Base-by-base conservation (phyloP, 108 stramenopile species). In the Stephanodiscus minutulus region DNA sequence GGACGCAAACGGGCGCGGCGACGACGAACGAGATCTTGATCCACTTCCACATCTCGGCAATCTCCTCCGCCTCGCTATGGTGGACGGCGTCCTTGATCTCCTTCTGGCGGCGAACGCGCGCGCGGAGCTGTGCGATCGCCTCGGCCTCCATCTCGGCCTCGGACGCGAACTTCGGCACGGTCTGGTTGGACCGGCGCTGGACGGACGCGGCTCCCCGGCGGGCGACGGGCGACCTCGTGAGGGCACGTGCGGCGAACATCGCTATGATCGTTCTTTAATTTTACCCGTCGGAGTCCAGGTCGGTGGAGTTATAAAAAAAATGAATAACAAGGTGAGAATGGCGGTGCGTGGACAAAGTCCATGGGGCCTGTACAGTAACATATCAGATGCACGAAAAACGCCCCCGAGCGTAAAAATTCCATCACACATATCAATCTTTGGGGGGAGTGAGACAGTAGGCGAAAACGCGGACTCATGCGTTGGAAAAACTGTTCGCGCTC, bases 31-130 rank as follows among this genome's bases (percentile, higher is more conserved):
- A 88, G 64, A 95, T 87, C 66, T 92, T 92, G 75, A 91, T 72
- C 94, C 94, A 95, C 50, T 87, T 92, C 82, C 82, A 90, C 76
- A 92, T 84, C 79, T 95, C 94, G 5, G 61, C 72, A 33, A 88
- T 67, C 68, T 94, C 90, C 64, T 90, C 92, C 21, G 70, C 83
- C 18, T 80, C 68, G 35, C 69, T 65, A 63, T 88, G 85, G 49
- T 81, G 63, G 44, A 83, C 76, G 53, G 85, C 84, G 50, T 81
- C 72, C 57, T 84, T 74, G 39, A 86, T 82, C 66, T 89, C 88
- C 80, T 91, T 91, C 68, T 94, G 92, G 44, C 87, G 85, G 27
- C 84, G 82, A 43, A 94, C 70, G 39, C 92, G 90, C 25, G 92
- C 88, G 13, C 86, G 86, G 66, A 94, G 79, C 64, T 94, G 92